These are phyloP conservation scores for Bonia amplexicaulis DNA, from an alignment of 176 grass and related monocot genomes.

Conservation along the genomic window DNA sequence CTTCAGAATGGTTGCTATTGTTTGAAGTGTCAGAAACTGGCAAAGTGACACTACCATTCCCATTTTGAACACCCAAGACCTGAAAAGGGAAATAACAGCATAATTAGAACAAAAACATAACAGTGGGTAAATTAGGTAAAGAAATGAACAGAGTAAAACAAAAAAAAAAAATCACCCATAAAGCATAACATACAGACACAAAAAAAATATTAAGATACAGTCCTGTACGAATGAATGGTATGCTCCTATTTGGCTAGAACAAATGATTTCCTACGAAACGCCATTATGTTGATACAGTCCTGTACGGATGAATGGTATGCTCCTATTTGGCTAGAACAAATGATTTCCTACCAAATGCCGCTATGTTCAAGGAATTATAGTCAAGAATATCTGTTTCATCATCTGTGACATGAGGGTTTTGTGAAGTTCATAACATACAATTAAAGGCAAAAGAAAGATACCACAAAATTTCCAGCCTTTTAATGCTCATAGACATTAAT, in stretches of 20 bases:
- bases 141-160: background rate
- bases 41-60: slow-evolving; percentile 21
- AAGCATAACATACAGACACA: background rate
- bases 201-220: background rate
- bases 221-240: background rate
- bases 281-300: background rate
- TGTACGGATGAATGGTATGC: background rate
- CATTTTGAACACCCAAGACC: slow-evolving; percentile 30
- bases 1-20: slow-evolving; percentile 39
- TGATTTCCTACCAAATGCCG: background rate
- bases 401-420: background rate
- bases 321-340: slow-evolving; percentile 14
- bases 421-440: slow-evolving; percentile 17
- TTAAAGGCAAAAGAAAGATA: slow-evolving; percentile 19
- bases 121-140: background rate
- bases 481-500: slow-evolving; percentile 35
- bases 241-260: slow-evolving; percentile 1
- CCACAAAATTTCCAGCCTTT: slow-evolving; percentile 37
- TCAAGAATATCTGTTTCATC: background rate
- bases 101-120: slow-evolving; percentile 16
- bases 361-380: background rate
- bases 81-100: slow-evolving; percentile 25
- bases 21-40: slow-evolving; percentile 35
- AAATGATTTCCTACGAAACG: background rate
- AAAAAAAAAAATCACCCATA: slow-evolving; percentile 13